phyloP scores from a whole-genome alignment of 2,329 filamentous ascomycete genomes.

The Sarocladium strictum region DNA sequence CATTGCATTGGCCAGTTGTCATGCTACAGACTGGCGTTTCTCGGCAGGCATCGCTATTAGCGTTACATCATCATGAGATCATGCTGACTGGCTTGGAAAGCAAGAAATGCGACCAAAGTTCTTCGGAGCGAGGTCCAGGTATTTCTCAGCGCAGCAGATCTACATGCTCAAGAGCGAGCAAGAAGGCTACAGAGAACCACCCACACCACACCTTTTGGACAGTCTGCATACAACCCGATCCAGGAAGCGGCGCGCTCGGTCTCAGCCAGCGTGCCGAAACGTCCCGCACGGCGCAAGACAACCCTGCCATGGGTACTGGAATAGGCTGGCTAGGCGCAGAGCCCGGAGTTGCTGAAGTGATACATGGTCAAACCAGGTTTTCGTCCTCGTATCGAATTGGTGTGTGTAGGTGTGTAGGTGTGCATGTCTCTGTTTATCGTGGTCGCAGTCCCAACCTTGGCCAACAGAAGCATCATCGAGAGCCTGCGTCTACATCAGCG shows the following conservation, averaged over 20 bases:
- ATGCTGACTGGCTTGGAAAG: background rate
- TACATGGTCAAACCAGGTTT: background rate
- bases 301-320: background rate
- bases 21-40: background rate
- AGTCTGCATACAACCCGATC: background rate
- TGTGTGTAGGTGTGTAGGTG: background rate
- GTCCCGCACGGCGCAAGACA: background rate
- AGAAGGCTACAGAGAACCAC: background rate
- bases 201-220: background rate
- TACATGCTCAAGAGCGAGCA: background rate
- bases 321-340: background rate
- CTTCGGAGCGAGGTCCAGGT: background rate
- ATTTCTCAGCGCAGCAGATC: background rate
- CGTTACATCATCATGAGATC: background rate
- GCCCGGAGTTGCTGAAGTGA: background rate
- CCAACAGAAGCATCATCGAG: background rate
- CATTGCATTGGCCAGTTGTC: background rate
- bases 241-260: conserved; percentile 5
- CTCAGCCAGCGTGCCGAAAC: conserved; percentile 6
- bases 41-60: background rate
- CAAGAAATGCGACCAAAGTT: background rate
- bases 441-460: background rate
- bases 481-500: background rate
- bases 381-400: background rate
- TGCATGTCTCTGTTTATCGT: background rate